Evolutionary conservation across 306 rosid species (phyloP).

Genomic region (Medicago arabica): DNA sequence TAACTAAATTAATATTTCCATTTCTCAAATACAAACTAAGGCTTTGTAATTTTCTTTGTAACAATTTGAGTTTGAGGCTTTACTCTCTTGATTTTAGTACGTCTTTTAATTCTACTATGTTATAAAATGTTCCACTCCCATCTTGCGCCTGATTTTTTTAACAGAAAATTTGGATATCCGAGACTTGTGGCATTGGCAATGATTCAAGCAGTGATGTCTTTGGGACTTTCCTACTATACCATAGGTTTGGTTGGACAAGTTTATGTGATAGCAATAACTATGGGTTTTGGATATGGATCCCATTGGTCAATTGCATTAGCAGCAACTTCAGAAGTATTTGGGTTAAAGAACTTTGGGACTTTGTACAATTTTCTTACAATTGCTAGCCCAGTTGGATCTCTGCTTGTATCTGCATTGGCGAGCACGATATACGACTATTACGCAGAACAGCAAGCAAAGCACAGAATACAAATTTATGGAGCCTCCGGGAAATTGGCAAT

Average conservation of each 20-base stretch:
- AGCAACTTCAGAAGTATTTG: slow-evolving; percentile 62
- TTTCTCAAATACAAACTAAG: no score
- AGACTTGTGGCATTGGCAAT: slow-evolving; percentile 50
- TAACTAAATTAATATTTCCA: no score
- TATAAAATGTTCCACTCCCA: neutral
- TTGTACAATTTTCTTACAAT: slow-evolving; percentile 68
- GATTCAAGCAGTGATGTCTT: slow-evolving; percentile 45
- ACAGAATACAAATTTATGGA: no score
- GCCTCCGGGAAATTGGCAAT: no score
- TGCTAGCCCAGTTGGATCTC: slow-evolving; percentile 74
- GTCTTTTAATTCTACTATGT: no score
- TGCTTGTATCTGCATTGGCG: slow-evolving; percentile 67
- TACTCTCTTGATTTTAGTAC: no score
- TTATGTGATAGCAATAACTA: slow-evolving; percentile 50
- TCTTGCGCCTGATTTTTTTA: neutral
- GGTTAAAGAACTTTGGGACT: slow-evolving; percentile 76
- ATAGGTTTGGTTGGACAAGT: slow-evolving; percentile 54
- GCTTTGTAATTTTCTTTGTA: no score
- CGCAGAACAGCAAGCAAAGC: slow-evolving; percentile 61
- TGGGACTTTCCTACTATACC: slow-evolving; percentile 44
- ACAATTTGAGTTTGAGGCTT: no score
- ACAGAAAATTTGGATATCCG: slow-evolving; percentile 50
- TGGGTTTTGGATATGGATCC: slow-evolving; percentile 57
- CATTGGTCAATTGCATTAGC: slow-evolving; percentile 57
- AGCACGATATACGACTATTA: slow-evolving; percentile 72